A percentile compares a stretch with the other conserved stretches of the same genome.
phyloP scores from a whole-genome alignment of 148 eudicot species.

The Cornus controversa region DNA sequence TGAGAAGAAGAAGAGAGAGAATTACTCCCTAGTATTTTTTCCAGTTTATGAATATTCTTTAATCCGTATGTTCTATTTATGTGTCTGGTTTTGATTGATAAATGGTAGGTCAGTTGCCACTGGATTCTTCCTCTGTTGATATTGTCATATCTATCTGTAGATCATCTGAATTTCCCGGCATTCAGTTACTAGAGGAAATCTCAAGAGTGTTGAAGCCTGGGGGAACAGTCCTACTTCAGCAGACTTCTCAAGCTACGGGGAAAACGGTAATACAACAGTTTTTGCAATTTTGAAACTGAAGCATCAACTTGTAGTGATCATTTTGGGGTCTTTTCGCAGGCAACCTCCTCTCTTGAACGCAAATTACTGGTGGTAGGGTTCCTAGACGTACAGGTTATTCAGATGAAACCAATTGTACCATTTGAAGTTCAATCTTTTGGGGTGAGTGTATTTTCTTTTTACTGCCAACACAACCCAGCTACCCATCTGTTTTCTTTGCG shows the following conservation, averaged over 20 bases:
- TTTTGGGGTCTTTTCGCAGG: constrained; percentile 31
- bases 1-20: too few relatives aligned
- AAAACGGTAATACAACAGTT: constrained; percentile 21
- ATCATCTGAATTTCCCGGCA: constrained; percentile 55
- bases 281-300: not conserved
- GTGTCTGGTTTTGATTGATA: not conserved
- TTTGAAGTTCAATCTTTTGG: constrained; percentile 27
- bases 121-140: constrained; percentile 62
- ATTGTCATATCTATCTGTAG: constrained; percentile 43
- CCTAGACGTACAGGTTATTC: constrained; percentile 36
- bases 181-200: constrained; percentile 47
- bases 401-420: too few relatives aligned
- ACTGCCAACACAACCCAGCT: too few relatives aligned
- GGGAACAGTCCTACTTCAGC: constrained; percentile 57
- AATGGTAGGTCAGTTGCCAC: constrained; percentile 49
- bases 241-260: constrained; percentile 36
- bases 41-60: too few relatives aligned
- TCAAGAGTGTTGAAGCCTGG: constrained; percentile 73
- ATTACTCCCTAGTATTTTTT: too few relatives aligned
- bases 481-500: too few relatives aligned
- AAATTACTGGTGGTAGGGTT: constrained; percentile 79
- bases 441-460: constrained; percentile 32
- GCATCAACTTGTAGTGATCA: not conserved
- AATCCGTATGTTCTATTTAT: too few relatives aligned
- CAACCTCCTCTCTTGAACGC: constrained; percentile 51